These are phyloP conservation scores for Panicum virgatum DNA, from an alignment of 202 grass and related monocot species.

Conservation along the genomic window DNA sequence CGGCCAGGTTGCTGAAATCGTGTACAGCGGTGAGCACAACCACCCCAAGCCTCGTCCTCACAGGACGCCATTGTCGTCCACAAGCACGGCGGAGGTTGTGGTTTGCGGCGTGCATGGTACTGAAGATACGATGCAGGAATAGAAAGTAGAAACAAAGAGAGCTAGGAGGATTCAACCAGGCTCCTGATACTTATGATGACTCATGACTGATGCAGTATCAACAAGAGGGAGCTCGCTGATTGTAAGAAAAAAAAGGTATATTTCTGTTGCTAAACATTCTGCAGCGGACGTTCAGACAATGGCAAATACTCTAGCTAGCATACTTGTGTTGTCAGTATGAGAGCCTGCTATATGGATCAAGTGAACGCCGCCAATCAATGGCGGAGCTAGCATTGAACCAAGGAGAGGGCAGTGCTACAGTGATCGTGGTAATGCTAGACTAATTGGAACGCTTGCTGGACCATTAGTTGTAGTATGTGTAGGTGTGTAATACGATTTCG, in stretches of 20 bases:
- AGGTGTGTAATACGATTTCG: too few species aligned
- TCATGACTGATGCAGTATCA: neutral
- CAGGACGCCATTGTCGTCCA: slow-evolving; percentile 20
- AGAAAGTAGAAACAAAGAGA: slow-evolving; percentile 20
- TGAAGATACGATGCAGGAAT: neutral
- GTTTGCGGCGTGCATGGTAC: neutral
- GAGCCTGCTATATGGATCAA: neutral
- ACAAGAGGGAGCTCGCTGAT: neutral
- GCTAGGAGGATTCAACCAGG: neutral
- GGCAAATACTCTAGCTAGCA: slow-evolving; percentile 15
- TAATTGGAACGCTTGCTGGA: too few species aligned
- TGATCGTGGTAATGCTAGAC: too few species aligned
- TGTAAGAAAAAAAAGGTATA: slow-evolving; percentile 34
- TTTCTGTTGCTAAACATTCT: neutral
- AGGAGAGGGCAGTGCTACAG: too few species aligned
- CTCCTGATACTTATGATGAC: slow-evolving; percentile 14
- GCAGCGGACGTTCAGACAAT: too few species aligned
- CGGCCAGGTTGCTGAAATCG: slow-evolving; percentile 64
- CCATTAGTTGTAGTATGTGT: too few species aligned
- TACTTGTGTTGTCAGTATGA: neutral
- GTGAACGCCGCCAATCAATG: too few species aligned
- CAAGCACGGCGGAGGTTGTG: too few species aligned
- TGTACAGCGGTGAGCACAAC: slow-evolving; percentile 75
- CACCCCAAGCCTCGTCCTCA: slow-evolving; percentile 59
- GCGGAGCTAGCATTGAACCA: too few species aligned